phyloP scores from a whole-genome alignment of 192 early-diverging fungal genomes.

The Mortierella antarctica region DNA sequence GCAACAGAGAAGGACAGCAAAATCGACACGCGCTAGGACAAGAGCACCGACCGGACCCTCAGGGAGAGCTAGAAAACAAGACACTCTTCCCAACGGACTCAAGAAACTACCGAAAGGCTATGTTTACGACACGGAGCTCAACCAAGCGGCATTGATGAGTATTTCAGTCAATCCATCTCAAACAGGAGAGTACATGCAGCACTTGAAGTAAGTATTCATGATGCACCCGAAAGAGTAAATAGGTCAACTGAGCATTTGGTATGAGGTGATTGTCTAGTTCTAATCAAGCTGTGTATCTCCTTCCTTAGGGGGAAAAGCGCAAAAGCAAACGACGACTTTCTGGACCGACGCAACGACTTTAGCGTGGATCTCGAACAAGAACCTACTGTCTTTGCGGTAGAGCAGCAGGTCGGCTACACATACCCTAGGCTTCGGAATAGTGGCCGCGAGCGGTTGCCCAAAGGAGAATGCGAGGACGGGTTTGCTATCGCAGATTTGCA shows the following conservation, averaged over 20 bases:
- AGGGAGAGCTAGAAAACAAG: background rate
- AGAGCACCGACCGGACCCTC: background rate
- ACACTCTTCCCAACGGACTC: slow-evolving; percentile 44
- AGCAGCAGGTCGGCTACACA: slow-evolving; percentile 68
- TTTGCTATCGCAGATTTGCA: slow-evolving; percentile 60
- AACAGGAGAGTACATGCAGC: slow-evolving; percentile 48
- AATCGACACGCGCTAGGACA: slow-evolving; percentile 17
- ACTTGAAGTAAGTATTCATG: slow-evolving; percentile 32
- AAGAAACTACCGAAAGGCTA: slow-evolving; percentile 52
- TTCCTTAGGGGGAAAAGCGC: slow-evolving; percentile 31
- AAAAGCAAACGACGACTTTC: slow-evolving; percentile 32
- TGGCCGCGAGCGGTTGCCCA: slow-evolving; percentile 58
- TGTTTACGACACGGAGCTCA: slow-evolving; percentile 48
- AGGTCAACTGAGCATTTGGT: too few species aligned
- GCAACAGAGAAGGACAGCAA: background rate
- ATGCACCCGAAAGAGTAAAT: background rate
- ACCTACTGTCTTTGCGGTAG: slow-evolving; percentile 62
- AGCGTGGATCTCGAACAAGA: slow-evolving; percentile 53
- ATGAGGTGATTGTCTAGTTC: background rate
- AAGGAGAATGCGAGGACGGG: slow-evolving; percentile 66
- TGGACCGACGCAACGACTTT: slow-evolving; percentile 43
- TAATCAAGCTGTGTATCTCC: background rate
- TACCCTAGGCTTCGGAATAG: slow-evolving; percentile 66
- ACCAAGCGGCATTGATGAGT: slow-evolving; percentile 37
- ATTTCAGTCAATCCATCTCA: slow-evolving; percentile 47